Conservation (phyloP, 768 basidiomycete genomes). For the Lactarius hengduanensis region DNA sequence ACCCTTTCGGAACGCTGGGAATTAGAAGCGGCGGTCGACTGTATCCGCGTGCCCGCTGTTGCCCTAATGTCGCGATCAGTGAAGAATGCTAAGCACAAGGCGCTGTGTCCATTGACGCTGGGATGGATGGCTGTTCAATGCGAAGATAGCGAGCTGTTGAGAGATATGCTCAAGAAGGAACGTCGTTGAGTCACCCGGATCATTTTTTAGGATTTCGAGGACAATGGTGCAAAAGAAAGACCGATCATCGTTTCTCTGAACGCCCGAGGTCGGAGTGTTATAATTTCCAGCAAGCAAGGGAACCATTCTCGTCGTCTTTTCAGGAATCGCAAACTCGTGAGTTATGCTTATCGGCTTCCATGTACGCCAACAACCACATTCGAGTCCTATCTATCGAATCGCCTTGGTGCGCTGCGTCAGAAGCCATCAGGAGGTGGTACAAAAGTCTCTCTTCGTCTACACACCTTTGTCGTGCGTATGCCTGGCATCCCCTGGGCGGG, state of each 20-base stretch:
- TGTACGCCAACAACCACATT: too few relatives aligned
- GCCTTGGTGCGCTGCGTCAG: too few relatives aligned
- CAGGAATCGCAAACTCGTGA: too few relatives aligned
- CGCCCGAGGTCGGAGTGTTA: neutral
- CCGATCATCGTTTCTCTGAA: too few relatives aligned
- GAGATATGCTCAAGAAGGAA: constrained; percentile 13
- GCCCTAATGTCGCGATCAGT: constrained; percentile 10
- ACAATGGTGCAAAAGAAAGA: too few relatives aligned
- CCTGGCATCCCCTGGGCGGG: neutral
- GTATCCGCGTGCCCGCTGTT: constrained; percentile 14
- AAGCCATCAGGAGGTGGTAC: too few relatives aligned
- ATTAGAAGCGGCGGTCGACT: neutral
- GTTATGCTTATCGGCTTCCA: too few relatives aligned
- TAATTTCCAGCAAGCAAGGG: neutral
- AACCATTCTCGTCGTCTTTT: too few relatives aligned
- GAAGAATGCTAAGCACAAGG: constrained; percentile 9
- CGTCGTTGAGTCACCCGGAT: neutral
- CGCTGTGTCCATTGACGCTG: constrained; percentile 8
- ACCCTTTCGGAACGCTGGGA: neutral
- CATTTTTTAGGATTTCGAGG: constrained; percentile 23
- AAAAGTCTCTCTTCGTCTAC: neutral
- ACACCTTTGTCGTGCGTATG: neutral
- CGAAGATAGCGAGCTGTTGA: constrained; percentile 1
- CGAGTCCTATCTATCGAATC: too few relatives aligned
- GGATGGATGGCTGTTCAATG: constrained; percentile 1